Evolutionary conservation across 192 early-diverging fungal genomes (phyloP).

Genomic region (Linnemannia hyalina): DNA sequence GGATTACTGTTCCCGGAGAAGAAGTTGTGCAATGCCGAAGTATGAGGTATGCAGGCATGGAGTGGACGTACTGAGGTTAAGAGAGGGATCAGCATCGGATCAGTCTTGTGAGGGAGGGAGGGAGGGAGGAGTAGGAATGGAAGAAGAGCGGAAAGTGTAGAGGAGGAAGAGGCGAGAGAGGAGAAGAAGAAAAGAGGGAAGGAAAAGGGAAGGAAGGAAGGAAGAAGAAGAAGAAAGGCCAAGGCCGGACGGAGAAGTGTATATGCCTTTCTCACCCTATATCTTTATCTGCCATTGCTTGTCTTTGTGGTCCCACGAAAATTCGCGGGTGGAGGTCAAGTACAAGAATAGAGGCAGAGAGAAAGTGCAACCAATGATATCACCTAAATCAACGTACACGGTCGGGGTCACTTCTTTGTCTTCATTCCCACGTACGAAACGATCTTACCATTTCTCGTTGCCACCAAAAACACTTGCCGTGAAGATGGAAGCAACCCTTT

Average conservation of each 20-base stretch:
- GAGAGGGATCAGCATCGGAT: conserved; percentile 30
- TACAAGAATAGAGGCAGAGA: background rate
- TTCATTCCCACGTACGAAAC: background rate
- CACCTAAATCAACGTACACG: background rate
- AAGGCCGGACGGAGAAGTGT: background rate
- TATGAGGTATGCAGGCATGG: background rate
- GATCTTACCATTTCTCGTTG: background rate
- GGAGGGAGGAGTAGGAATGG: background rate
- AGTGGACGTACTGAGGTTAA: conserved; percentile 8
- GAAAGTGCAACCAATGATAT: background rate
- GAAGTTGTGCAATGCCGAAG: background rate
- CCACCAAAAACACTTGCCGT: background rate
- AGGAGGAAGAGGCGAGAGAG: background rate
- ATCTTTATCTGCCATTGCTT: too few relatives aligned
- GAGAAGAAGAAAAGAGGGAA: background rate
- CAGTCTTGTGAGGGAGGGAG: background rate
- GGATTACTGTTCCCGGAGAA: background rate
- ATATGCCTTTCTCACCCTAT: too few relatives aligned
- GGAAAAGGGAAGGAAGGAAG: background rate
- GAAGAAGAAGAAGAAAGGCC: background rate
- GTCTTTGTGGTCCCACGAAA: background rate
- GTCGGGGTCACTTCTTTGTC: background rate
- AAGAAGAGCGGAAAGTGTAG: background rate
- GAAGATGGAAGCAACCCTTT: background rate
- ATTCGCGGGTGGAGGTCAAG: background rate